A percentile compares a stretch with the other conserved stretches of the same genome.
phyloP scores from a whole-genome alignment of 108 stramenopile species.

The Cylindrotheca closterium region DNA sequence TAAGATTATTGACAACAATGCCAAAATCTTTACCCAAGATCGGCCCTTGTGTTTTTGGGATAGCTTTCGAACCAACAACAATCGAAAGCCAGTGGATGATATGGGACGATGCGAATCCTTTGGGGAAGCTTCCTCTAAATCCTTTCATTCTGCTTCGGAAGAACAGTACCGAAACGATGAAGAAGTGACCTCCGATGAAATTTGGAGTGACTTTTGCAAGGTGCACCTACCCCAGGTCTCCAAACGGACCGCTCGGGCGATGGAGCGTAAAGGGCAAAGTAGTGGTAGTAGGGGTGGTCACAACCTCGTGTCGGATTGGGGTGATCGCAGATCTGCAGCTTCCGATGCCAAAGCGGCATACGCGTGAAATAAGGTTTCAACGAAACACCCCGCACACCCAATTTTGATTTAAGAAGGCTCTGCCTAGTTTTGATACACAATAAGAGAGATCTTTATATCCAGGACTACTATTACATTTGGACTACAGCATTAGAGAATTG shows the following conservation, averaged over 20 bases:
- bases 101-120: conserved; percentile 33
- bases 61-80: conserved; percentile 12
- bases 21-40: conserved; percentile 1
- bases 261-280: neutral
- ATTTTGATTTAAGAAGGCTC: too few species aligned
- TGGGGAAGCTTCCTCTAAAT: conserved; percentile 12
- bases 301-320: neutral
- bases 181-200: conserved; percentile 14
- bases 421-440: too few species aligned
- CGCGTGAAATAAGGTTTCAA: too few species aligned
- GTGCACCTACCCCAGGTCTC: conserved; percentile 24
- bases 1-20: conserved; percentile 20
- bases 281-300: too few species aligned
- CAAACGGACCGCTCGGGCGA: neutral
- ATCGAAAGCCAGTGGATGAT: conserved; percentile 14
- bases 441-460: too few species aligned
- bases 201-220: conserved; percentile 41
- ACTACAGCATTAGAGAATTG: too few species aligned
- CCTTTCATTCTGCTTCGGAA: conserved; percentile 17
- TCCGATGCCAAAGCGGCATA: too few species aligned
- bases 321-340: neutral
- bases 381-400: too few species aligned
- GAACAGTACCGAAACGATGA: conserved; percentile 37
- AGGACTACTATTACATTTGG: too few species aligned
- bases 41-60: conserved; percentile 38